A percentile compares a stretch with the other conserved stretches of the same genome.
phyloP scores from a whole-genome alignment of 257 asterid genomes.

The Petunia secreta region DNA sequence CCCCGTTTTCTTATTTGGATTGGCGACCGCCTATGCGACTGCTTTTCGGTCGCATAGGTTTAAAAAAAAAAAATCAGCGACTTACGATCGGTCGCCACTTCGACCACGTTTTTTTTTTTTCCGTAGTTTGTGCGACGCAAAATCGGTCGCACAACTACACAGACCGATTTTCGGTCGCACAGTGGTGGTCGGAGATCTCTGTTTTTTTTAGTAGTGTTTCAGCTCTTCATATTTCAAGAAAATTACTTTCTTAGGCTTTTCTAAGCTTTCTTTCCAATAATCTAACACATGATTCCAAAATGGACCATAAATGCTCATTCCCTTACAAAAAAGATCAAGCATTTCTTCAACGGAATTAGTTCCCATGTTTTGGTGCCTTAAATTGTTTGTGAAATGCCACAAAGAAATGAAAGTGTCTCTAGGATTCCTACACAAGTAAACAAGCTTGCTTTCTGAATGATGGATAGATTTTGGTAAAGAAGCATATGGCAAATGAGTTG shows the following conservation, averaged over 20 bases:
- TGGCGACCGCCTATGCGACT: no score
- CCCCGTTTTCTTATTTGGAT: no score
- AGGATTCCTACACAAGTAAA: background rate
- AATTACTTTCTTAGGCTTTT: background rate
- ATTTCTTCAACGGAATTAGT: background rate
- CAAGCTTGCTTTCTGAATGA: background rate
- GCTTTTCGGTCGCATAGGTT: no score
- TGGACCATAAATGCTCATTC: background rate
- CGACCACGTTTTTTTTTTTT: no score
- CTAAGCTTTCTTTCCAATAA: background rate
- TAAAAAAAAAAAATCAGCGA: no score
- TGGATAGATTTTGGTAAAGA: background rate
- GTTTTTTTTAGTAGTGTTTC: no score
- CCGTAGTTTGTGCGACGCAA: no score
- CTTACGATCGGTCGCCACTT: no score
- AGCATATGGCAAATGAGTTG: no score
- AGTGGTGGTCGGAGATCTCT: no score
- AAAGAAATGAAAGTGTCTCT: background rate
- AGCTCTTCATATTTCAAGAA: background rate
- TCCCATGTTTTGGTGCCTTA: background rate
- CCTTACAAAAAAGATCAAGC: background rate
- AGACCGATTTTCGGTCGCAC: no score
- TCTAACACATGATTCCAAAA: background rate
- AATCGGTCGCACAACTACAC: no score
- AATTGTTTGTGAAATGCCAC: background rate